Evolutionary conservation across 2,329 filamentous ascomycete genomes (phyloP), one percentile per base, ranked within the genome.

Genomic region (Fusarium luffae): DNA sequence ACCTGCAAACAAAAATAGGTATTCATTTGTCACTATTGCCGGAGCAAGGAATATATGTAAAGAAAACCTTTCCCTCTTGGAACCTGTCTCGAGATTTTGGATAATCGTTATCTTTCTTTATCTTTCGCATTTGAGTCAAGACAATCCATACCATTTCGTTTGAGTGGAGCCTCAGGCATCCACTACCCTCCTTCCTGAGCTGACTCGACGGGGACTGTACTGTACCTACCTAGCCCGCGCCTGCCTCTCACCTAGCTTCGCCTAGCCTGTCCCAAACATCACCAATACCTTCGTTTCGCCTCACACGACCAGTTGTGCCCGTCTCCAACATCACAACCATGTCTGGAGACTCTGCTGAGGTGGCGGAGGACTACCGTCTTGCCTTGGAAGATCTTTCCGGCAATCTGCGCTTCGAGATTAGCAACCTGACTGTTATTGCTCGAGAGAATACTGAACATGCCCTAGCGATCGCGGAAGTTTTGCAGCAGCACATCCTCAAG

Each of bases 401-500:
- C 78, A 98, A 98, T 83, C 93, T 93, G 82, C 91, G 94, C 77
- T 93, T 93, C 81, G 95, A 98, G 82, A 99, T 99, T 80, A 95
- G 92, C 85, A 98, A 97, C 82, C 83, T 99, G 82, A 99, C 96
- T 68, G 90, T 97, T 79, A 98, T 99, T 82, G 96, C 96, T 64
- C 93, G 97, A 80, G 96, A 99, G 81, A 97, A 97, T 77, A 98
- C 94, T 71, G 94, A 97, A 81, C 92, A 98, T 84, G 96, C 96
- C 37, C 89, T 97, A 80, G 93, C 92, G 71, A 98, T 99, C 76
- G 94, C 96, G 19, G 90, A 93, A 76, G 93, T 93, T 50, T 83
- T 99, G 74, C 93, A 97, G 79, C 92, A 94, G 70, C 96, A 99
- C 78, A 98, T 99, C 80, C 91, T 93, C 81, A 92, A 92, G 87